Base-by-base conservation (phyloP, 192 early-diverging fungal species). In the Spinellus fusiger region DNA sequence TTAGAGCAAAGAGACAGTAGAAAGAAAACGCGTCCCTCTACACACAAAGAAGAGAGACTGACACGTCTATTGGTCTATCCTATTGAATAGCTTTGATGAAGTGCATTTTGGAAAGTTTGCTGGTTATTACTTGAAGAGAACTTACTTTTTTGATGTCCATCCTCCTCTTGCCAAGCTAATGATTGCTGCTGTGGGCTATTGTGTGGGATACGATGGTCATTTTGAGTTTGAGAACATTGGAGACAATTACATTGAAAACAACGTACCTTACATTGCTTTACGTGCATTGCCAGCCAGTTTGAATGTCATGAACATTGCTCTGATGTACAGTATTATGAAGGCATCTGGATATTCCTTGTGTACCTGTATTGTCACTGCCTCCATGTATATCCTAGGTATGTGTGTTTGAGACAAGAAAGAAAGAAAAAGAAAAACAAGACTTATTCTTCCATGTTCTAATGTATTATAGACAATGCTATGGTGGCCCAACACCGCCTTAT, bases 41-140 rank as follows among this genome's bases (percentile, higher is more conserved):
- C n/a, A n/a, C n/a, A n/a, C n/a, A n/a, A n/a, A n/a, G n/a, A n/a
- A n/a, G n/a, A n/a, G n/a, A n/a, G n/a, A n/a, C n/a, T n/a, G 2
- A 35, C n/a, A 3, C 4, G 32, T 18, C 12, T 49, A 22, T 61
- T 44, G 8, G 26, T 40, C 1, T 33, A 40, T 37, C 18, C 29
- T 25, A 18, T 28, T 53, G 23, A 31, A 7, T 50, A 91, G 90
- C 0, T 99, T 99, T 71, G 96, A 99, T 71, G 96, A 99, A 66
- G 95, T 98, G 8, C 96, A 99, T 71, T 99, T 99, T 81, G 96
- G 96, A 51, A 99, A 99, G 71, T 99, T 99, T 68, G 93, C 93
- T 16, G 85, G 85, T 16, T 95, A 89, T 78, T 98, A 98, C 59
- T 68, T 98, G 31, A 81, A 85, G 10, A 73, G 92, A 10, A 77